Evolutionary conservation across 352 stramenopile genomes (phyloP), one percentile per base, ranked within the genome.

Genomic region (Globisporangium nunn): DNA sequence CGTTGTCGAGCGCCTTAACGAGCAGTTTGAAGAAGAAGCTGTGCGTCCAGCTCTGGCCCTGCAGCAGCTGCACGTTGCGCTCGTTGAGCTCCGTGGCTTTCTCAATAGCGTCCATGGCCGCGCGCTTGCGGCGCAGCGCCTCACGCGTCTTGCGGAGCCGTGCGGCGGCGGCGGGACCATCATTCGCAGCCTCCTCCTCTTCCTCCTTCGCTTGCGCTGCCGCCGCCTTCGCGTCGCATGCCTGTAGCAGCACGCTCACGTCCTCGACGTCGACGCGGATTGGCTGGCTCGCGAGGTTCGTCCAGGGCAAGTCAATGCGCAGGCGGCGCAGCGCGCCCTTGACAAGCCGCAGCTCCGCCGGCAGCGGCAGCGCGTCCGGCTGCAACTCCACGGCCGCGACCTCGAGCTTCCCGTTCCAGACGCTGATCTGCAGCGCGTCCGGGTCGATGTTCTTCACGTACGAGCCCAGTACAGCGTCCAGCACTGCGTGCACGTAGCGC

Each of bases 391-490:
- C 75, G 10, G 81, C 70, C 46, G 91, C 81, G 45, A 93, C 71
- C 70, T 91, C 78, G 60, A 93, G 86, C 72, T 90, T 81, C 47
- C 83, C 83, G 56, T 86, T 91, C 83, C 83, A 93, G 11, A 93
- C 75, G 64, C 77, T 88, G 70, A 93, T 90, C 68, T 88, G 79
- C 43, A 93, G 68, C 50, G 81, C 72, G 53, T 87, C 77, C n/a
- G 83, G 79, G 62, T 93, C 83, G 59, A 91, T 88, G 71, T 93
- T 88, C 71, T 91, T 91, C 15, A 93, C 79, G 60, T 93, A 93
- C 59, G 68, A 84, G 41, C 83, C 83, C 50, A 93, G 76, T 54
- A 93, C 75, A 12, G 81, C 81, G 54, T 93, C 81, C 65, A 93
- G 72, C 61, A 91, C 75, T 50, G 88, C 73, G 66, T 90, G 81